Conservation (phyloP, 129 eudicot genomes). For the Kitagawia praeruptora region DNA sequence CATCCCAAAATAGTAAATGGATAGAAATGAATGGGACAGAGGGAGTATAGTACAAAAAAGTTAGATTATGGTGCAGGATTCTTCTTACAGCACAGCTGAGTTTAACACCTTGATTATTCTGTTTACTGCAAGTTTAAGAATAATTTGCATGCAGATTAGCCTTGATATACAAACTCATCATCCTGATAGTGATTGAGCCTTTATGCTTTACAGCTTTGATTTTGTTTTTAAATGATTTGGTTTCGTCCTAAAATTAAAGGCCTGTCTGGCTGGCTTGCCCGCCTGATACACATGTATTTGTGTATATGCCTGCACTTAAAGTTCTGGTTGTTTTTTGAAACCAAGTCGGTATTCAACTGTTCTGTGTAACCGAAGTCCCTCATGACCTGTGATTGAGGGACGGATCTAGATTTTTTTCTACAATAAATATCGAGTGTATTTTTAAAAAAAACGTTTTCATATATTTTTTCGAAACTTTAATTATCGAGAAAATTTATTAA, state of each 20-base stretch:
- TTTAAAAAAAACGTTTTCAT: too few species aligned
- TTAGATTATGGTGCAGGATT: not conserved
- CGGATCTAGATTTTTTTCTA: too few species aligned
- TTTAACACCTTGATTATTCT: not conserved
- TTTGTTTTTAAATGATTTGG: not conserved
- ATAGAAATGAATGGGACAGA: too few species aligned
- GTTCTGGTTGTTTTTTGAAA: too few species aligned
- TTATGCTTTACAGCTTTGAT: conserved; percentile 4
- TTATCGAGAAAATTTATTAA: too few species aligned
- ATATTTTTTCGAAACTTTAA: too few species aligned
- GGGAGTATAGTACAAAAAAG: too few species aligned
- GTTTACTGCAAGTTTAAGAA: not conserved
- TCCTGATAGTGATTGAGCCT: not conserved
- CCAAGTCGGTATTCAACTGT: not conserved
- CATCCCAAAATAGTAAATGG: too few species aligned
- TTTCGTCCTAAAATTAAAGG: not conserved
- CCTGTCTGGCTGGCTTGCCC: not conserved
- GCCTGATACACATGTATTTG: not conserved
- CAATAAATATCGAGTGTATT: too few species aligned
- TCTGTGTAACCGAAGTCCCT: not conserved
- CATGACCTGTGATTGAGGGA: not conserved
- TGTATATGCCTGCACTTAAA: not conserved
- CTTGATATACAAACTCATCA: not conserved
- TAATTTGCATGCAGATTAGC: not conserved
- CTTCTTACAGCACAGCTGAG: not conserved